phyloP scores from a whole-genome alignment of 2,329 filamentous ascomycete species.

The Nakataea oryzae region DNA sequence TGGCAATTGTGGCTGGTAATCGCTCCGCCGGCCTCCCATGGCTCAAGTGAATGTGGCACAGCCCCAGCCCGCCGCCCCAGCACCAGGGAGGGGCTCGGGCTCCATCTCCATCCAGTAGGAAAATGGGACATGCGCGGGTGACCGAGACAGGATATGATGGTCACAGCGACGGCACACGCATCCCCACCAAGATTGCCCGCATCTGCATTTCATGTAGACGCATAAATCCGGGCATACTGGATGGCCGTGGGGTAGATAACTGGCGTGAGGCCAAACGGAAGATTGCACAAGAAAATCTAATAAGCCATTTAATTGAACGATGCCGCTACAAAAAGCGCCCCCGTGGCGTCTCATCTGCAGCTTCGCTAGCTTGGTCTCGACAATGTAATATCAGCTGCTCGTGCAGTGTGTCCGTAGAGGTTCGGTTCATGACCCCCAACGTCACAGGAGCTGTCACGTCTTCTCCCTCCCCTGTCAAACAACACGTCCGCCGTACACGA shows the following conservation, averaged over 20 bases:
- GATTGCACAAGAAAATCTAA: background rate
- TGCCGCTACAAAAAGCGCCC: background rate
- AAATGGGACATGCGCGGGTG: background rate
- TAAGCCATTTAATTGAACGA: background rate
- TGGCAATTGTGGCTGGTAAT: background rate
- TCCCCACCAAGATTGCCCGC: background rate
- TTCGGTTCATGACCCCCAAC: background rate
- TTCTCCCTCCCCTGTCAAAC: background rate
- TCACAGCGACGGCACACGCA: too few species aligned
- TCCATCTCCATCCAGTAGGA: background rate
- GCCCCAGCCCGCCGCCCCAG: too few species aligned
- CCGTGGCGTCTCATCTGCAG: background rate
- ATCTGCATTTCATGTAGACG: background rate
- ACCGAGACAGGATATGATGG: too few species aligned
- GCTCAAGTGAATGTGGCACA: background rate
- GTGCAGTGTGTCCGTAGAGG: background rate
- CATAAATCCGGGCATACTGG: background rate
- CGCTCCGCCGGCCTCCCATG: background rate
- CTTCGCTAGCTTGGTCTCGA: background rate
- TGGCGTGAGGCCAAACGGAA: background rate
- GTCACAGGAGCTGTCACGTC: background rate
- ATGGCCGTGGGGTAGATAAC: background rate
- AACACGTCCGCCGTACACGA: background rate
- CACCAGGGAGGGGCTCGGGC: background rate
- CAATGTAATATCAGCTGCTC: background rate